Conservation (phyloP, 768 basidiomycete genomes). For the Lyophyllum shimeji region DNA sequence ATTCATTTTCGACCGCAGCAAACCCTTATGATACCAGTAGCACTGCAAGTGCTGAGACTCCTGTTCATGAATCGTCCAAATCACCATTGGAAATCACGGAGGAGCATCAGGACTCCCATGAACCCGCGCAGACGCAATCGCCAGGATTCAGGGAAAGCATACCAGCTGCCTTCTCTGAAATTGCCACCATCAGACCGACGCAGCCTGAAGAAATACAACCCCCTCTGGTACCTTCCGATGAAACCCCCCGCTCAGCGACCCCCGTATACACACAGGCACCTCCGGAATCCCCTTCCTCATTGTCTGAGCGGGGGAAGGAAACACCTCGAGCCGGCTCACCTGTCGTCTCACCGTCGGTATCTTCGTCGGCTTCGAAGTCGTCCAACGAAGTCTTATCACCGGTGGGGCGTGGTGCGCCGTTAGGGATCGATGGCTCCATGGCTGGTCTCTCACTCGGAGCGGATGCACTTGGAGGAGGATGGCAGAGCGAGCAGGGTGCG, state of each 20-base stretch:
- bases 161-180: slow-evolving; percentile 40
- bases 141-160: slow-evolving; percentile 61
- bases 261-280: slow-evolving; percentile 7
- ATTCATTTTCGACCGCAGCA: slow-evolving; percentile 22
- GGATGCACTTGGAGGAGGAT: slow-evolving; percentile 38
- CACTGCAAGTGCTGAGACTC: slow-evolving; percentile 23
- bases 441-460: slow-evolving; percentile 37
- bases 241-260: slow-evolving; percentile 8
- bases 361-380: slow-evolving; percentile 25
- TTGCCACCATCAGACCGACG: slow-evolving; percentile 40
- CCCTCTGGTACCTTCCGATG: slow-evolving; percentile 14
- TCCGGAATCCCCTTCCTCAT: slow-evolving; percentile 19
- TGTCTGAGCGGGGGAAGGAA: slow-evolving; percentile 11
- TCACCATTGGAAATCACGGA: slow-evolving; percentile 23
- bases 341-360: slow-evolving; percentile 23
- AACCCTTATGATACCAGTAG: slow-evolving; percentile 27
- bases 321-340: slow-evolving; percentile 18
- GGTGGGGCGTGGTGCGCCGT: slow-evolving; percentile 26
- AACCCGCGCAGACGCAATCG: slow-evolving; percentile 27
- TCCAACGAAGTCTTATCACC: slow-evolving; percentile 34
- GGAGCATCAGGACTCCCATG: slow-evolving; percentile 34
- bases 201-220: slow-evolving; percentile 30
- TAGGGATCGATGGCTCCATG: slow-evolving; percentile 32
- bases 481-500: slow-evolving; percentile 50
- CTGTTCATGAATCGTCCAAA: slow-evolving; percentile 33